Conservation (phyloP, 164 flowering plant genomes). For the grape (Vitis vinifera) region DNA sequence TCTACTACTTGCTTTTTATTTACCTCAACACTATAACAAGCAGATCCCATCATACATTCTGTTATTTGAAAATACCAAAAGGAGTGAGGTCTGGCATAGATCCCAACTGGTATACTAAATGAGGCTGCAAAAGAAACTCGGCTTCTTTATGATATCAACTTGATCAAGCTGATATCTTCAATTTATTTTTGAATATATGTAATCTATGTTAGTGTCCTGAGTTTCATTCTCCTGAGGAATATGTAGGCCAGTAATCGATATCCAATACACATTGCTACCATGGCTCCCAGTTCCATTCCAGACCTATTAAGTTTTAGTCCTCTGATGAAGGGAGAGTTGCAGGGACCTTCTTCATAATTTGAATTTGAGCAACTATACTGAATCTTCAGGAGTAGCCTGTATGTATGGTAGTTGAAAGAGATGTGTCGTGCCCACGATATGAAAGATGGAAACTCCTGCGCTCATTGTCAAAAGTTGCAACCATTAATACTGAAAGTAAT, state of each 20-base stretch:
- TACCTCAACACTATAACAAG: no score
- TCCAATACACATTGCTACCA: slow-evolving; percentile 34
- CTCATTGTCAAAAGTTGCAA: background rate
- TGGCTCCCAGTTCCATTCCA: slow-evolving; percentile 21
- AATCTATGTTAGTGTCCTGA: slow-evolving; percentile 1
- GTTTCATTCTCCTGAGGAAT: slow-evolving; percentile 26
- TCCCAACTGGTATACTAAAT: no score
- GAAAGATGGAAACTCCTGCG: slow-evolving; percentile 39
- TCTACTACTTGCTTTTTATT: no score
- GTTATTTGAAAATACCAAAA: no score
- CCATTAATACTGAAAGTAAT: no score
- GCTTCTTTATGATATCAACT: no score
- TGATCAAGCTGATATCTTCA: no score
- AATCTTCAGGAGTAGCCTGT: slow-evolving; percentile 27
- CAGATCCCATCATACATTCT: no score
- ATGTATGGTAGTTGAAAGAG: slow-evolving; percentile 40
- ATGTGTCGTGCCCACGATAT: slow-evolving; percentile 40
- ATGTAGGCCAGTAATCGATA: slow-evolving; percentile 36
- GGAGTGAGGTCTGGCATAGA: no score
- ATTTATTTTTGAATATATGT: no score
- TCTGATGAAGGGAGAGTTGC: slow-evolving; percentile 2
- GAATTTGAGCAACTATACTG: slow-evolving; percentile 24
- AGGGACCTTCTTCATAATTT: background rate
- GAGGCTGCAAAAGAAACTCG: no score
- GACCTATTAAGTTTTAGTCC: slow-evolving; percentile 9